Base-by-base conservation (phyloP, 768 basidiomycete species). In the Suillus bovinus region DNA sequence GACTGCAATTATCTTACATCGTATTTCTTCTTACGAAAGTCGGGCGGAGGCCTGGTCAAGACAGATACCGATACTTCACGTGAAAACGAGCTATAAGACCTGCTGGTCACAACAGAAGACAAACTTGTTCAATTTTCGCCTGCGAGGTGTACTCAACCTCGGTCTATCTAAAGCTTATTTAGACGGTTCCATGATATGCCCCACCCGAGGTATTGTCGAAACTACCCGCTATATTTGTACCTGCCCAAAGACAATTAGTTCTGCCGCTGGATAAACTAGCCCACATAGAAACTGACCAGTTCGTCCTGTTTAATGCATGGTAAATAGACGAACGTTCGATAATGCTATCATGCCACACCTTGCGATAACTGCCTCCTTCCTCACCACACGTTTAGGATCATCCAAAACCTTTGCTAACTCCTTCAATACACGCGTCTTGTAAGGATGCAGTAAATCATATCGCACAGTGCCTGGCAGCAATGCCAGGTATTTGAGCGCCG, bases 331-430 rank as follows among this genome's bases (percentile, higher is more conserved):
- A 44, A 8, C 10, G 5, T 3, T 44, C 9, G 13, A 36, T 33
- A 58, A 20, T 34, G 24, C 10, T 10, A 36, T 57, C 58, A 38
- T 16, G 47, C 59, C 76, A 33, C 67, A 82, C 83, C 89, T 70
- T 38, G 94, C 89, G 67, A 94, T 88, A 3, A 99, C 97, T 1
- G 95, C 96, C 69, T 91, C 93, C 68, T 86, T 88, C 59, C 97
- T 81, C 9, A 99, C 95, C 2, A 77, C 76, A 62, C 91, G 80
- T 71, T 89, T 90, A n/a, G 92, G 92, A 76, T 99, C 97, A 71
- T 99, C 97, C 53, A 99, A 74, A 5, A 83, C 85, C 64, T 82
- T 86, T 0, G 83, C 88, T 31, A 99, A 80, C 63, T 89, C 87
- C 41, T 86, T 86, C 57, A 98, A 73, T 27, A 97, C 90, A 0